Evolutionary conservation across 805 yeast genomes (phyloP), one percentile per base, ranked within the genome.

Genomic region (Cyberlindnera misumaiensis): DNA sequence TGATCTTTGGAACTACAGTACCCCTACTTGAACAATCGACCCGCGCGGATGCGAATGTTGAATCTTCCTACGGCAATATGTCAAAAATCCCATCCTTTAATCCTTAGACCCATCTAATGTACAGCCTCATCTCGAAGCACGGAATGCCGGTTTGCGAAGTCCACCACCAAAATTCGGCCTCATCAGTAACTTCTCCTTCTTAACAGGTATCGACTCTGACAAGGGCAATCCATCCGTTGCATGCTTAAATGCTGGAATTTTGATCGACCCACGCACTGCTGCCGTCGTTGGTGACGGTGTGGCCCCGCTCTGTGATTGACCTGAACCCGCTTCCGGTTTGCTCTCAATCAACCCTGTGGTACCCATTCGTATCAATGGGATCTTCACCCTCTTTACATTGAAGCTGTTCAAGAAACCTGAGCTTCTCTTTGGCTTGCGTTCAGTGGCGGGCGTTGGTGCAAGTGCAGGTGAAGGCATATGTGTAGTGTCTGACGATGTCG

Each of bases 141-240:
- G 59, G 59, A 38, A 53, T 53, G 28, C 56, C 13, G 53, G 51
- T 36, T 52, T 54, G 31, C 51, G 53, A 2, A 46, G 34, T 4
- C 51, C 52, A 15, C 46, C 46, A 7, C 40, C 40, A 25, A 53
- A 53, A 36, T 53, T 53, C 3, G 56, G 58, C 36, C 56, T 50
- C 31, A 36, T 45, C 15, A 48, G 30, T 25, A 40, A 31, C 13
- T 30, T 20, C 26, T 47, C 45, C 31, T 39, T 37, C 39, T 42
- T 37, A 20, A 25, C 20, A 1, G 38, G 22, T 11, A 37, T 15
- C 3, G 36, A 6, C 14, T 34, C 25, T 10, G 38, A 13, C 12
- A 12, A 12, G 8, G 35, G n/a, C 20, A n/a, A 12, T 1, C 20
- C 17, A 6, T 13, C 16, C 17, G 24, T 28, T n/a, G 29, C 15